Evolutionary conservation across 2,329 filamentous ascomycete genomes (phyloP).

Genomic region (Neonectria neomacrospora): DNA sequence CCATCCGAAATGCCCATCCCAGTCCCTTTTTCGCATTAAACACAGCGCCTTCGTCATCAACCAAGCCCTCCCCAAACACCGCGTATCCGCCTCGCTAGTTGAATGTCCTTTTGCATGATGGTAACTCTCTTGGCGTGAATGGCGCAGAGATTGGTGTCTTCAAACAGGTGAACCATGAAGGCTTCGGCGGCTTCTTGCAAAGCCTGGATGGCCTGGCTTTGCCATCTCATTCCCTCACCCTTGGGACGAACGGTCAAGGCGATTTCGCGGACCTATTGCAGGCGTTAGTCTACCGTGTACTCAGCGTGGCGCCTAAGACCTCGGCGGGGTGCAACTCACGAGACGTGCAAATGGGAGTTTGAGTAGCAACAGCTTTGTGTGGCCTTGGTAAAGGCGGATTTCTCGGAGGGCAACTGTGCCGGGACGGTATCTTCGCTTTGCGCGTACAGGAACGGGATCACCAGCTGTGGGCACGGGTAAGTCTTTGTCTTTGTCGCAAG

Average conservation of each 20-base stretch:
- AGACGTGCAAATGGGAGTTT: constrained; percentile 85
- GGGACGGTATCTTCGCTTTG: constrained; percentile 74
- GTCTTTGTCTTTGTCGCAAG: constrained; percentile 24
- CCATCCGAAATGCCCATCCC: constrained; percentile 27
- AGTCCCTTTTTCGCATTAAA: constrained; percentile 25
- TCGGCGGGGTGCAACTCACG: constrained; percentile 54
- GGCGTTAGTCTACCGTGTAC: constrained; percentile 27
- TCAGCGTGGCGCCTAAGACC: background rate
- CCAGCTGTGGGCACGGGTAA: constrained; percentile 65
- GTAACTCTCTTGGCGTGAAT: constrained; percentile 97
- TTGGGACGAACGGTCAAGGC: constrained; percentile 71
- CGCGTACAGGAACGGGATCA: constrained; percentile 73
- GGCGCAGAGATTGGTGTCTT: constrained; percentile 84
- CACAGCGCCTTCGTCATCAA: constrained; percentile 33
- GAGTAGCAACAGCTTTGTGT: constrained; percentile 84
- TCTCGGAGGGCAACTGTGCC: constrained; percentile 91
- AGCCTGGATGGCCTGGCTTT: constrained; percentile 92
- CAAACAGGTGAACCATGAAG: constrained; percentile 95
- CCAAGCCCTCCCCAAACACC: constrained; percentile 79
- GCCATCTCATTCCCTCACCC: constrained; percentile 85
- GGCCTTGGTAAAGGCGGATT: constrained; percentile 90
- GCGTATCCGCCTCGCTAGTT: constrained; percentile 84
- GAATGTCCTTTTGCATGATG: constrained; percentile 98
- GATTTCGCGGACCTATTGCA: constrained; percentile 69
- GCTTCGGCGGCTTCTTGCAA: constrained; percentile 97